Evolutionary conservation across 495 filamentous ascomycete species (phyloP).

Genomic region (Neurospora sp.): DNA sequence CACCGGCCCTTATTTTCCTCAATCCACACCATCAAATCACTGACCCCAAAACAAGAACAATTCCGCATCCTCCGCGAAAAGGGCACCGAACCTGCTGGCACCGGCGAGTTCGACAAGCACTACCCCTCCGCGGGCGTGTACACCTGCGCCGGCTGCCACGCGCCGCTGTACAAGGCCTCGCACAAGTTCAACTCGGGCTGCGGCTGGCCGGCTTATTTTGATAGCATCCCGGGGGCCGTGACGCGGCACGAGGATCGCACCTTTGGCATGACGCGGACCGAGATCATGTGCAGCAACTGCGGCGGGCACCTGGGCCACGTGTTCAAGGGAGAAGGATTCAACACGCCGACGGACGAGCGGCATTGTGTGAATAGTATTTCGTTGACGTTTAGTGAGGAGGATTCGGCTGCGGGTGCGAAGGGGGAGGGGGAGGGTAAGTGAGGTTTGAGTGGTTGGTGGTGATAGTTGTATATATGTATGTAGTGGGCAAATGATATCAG

Average conservation of each 20-base stretch:
- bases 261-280: slow-evolving; percentile 76
- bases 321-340: slow-evolving; percentile 90
- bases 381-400: slow-evolving; percentile 64
- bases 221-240: slow-evolving; percentile 84
- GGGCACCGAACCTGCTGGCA: slow-evolving; percentile 73
- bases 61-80: slow-evolving; percentile 86
- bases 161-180: slow-evolving; percentile 78
- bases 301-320: slow-evolving; percentile 95
- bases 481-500: not conserved
- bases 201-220: slow-evolving; percentile 97
- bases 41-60: slow-evolving; percentile 51
- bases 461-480: not conserved
- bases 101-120: slow-evolving; percentile 83
- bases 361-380: slow-evolving; percentile 96
- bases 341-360: slow-evolving; percentile 86
- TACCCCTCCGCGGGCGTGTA: slow-evolving; percentile 64
- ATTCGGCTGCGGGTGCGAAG: slow-evolving; percentile 41
- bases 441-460: not conserved
- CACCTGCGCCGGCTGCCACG: slow-evolving; percentile 72
- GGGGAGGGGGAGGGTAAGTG: slow-evolving; percentile 13
- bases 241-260: slow-evolving; percentile 63
- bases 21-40: slow-evolving; percentile 4
- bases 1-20: not conserved
- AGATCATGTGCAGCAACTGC: slow-evolving; percentile 90
- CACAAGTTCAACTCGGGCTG: slow-evolving; percentile 96